Conservation (phyloP, 148 eudicot genomes). For the Amaranthus hypochondriacus region DNA sequence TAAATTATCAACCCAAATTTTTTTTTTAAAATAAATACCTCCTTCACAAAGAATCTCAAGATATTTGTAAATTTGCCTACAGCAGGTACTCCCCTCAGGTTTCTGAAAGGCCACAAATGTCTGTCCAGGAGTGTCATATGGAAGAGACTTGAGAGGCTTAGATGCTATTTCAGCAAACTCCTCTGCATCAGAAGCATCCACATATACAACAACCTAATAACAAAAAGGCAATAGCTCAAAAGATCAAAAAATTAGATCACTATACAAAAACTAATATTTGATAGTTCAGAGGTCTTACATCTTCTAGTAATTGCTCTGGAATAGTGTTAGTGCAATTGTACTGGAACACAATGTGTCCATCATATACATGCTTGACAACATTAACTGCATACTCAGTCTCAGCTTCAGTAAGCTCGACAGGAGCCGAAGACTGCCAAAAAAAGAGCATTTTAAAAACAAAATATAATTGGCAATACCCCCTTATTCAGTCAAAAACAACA, state of each 20-base stretch:
- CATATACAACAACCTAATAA: slow-evolving; percentile 73
- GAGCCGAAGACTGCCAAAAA: slow-evolving; percentile 67
- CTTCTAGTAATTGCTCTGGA: slow-evolving; percentile 86
- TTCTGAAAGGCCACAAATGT: slow-evolving; percentile 90
- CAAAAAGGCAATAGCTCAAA: slow-evolving; percentile 10
- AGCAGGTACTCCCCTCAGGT: slow-evolving; percentile 81
- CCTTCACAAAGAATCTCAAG: slow-evolving; percentile 75
- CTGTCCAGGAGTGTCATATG: slow-evolving; percentile 89
- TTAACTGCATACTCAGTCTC: slow-evolving; percentile 98
- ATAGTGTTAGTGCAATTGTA: slow-evolving; percentile 97
- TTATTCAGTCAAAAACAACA: slow-evolving; percentile 6
- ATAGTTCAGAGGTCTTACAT: slow-evolving; percentile 40
- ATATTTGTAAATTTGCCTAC: slow-evolving; percentile 78
- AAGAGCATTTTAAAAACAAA: slow-evolving; percentile 7
- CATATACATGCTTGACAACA: slow-evolving; percentile 86
- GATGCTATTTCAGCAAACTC: slow-evolving; percentile 72
- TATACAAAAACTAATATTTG: neutral
- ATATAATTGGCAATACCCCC: neutral
- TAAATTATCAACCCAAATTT: neutral
- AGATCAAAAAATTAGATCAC: slow-evolving; percentile 5
- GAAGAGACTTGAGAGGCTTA: slow-evolving; percentile 77
- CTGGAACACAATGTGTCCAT: slow-evolving; percentile 88
- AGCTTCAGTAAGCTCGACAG: slow-evolving; percentile 93
- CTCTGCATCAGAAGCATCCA: slow-evolving; percentile 97
- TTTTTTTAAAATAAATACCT: slow-evolving; percentile 38